Evolutionary conservation across 257 asterid genomes (phyloP).

Genomic region (Solanum corneliomulleri): DNA sequence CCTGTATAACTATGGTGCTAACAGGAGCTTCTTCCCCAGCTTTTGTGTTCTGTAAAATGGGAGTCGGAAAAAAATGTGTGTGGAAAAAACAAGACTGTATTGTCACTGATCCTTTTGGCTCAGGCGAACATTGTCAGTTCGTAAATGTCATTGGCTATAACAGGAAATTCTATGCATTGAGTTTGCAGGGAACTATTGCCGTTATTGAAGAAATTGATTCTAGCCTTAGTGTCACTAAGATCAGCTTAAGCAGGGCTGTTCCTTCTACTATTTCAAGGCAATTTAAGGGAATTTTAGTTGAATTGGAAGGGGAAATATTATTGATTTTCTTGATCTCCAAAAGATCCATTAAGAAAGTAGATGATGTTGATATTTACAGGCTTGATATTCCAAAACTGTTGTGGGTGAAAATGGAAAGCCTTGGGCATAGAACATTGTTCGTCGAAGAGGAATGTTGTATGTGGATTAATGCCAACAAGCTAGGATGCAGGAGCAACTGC

Average conservation of each 20-base stretch:
- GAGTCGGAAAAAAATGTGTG: background rate
- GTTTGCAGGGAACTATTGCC: slow-evolving; percentile 8
- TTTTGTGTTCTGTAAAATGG: background rate
- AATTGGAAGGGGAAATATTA: slow-evolving; percentile 21
- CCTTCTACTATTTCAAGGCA: background rate
- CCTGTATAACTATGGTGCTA: background rate
- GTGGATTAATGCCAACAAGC: slow-evolving; percentile 8
- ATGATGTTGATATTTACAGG: slow-evolving; percentile 19
- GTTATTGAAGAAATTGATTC: slow-evolving; percentile 9
- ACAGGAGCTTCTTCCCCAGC: slow-evolving; percentile 5
- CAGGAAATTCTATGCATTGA: slow-evolving; percentile 4
- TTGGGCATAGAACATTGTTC: slow-evolving; percentile 20
- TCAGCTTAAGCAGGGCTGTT: slow-evolving; percentile 10
- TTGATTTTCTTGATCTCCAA: slow-evolving; percentile 13
- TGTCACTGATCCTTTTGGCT: background rate
- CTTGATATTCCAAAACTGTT: background rate
- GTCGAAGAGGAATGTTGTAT: slow-evolving; percentile 13
- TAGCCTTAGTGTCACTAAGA: background rate
- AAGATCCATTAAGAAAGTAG: slow-evolving; percentile 5
- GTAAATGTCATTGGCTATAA: slow-evolving; percentile 1
- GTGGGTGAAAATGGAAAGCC: slow-evolving; percentile 7
- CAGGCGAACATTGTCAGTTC: background rate
- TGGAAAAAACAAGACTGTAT: slow-evolving; percentile 2
- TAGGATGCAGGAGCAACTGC: slow-evolving; percentile 20
- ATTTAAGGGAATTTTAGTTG: slow-evolving; percentile 15